A percentile compares a stretch with the other conserved stretches of the same genome.
phyloP scores from a whole-genome alignment of 805 yeast species.

The Monosporozyma unispora region DNA sequence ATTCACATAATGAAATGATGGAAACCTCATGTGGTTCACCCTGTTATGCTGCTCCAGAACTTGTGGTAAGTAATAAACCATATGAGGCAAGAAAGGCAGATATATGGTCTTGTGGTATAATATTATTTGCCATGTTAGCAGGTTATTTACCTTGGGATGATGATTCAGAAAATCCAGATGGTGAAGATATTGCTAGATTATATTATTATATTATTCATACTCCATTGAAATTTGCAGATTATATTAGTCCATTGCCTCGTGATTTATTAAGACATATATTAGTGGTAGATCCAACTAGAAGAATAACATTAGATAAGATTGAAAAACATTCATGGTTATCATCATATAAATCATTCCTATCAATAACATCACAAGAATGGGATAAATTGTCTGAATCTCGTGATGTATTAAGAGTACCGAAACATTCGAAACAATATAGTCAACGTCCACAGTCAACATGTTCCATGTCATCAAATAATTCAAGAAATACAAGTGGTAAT shows the following conservation, averaged over 20 bases:
- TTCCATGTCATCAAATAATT: slow-evolving; percentile 28
- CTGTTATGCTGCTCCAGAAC: slow-evolving; percentile 96
- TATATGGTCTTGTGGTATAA: slow-evolving; percentile 95
- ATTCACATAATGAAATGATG: slow-evolving; percentile 63
- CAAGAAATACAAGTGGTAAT: slow-evolving; percentile 23
- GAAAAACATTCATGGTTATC: slow-evolving; percentile 82
- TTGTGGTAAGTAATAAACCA: slow-evolving; percentile 82
- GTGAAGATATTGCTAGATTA: slow-evolving; percentile 80
- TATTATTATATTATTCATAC: slow-evolving; percentile 88
- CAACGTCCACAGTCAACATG: slow-evolving; percentile 26
- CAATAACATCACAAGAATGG: slow-evolving; percentile 89
- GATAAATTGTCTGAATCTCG: slow-evolving; percentile 37
- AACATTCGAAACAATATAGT: slow-evolving; percentile 8
- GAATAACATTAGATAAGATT: slow-evolving; percentile 62
- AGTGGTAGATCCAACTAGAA: slow-evolving; percentile 72
- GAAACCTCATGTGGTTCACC: slow-evolving; percentile 95
- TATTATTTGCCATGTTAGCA: slow-evolving; percentile 91
- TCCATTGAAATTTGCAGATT: slow-evolving; percentile 91
- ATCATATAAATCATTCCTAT: slow-evolving; percentile 73
- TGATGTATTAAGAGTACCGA: slow-evolving; percentile 9
- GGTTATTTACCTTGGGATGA: slow-evolving; percentile 97
- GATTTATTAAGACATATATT: slow-evolving; percentile 77
- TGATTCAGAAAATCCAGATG: slow-evolving; percentile 93
- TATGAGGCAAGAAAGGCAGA: slow-evolving; percentile 93
- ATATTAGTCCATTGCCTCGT: slow-evolving; percentile 81